These are phyloP conservation scores for Pseudogymnoascus sp. DNA, from an alignment of 2,329 filamentous ascomycete genomes.

Conservation along the genomic window DNA sequence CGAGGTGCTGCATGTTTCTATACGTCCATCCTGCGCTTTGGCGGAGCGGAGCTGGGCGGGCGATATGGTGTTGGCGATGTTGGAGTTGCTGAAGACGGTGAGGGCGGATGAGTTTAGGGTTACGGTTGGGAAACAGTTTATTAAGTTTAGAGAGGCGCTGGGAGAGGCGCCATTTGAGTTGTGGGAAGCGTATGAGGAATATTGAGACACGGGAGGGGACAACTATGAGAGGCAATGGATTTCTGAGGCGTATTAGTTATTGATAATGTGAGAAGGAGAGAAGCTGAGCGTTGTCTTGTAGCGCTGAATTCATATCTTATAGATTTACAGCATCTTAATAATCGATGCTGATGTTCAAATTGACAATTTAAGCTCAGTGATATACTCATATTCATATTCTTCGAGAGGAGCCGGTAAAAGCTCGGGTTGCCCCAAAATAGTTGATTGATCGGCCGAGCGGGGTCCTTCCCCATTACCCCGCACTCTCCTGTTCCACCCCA, in stretches of 20 bases:
- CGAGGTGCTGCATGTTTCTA: neutral
- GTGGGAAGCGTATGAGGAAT: neutral
- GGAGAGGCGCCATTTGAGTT: neutral
- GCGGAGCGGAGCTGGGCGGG: neutral
- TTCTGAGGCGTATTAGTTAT: neutral
- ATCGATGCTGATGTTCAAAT: neutral
- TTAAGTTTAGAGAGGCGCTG: neutral
- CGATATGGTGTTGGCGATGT: neutral
- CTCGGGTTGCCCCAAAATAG: neutral
- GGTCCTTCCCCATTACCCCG: constrained; percentile 1
- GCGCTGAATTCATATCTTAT: neutral
- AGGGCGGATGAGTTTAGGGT: neutral
- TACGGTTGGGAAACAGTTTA: neutral
- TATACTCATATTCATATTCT: neutral
- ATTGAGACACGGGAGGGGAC: neutral
- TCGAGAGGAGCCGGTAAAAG: neutral
- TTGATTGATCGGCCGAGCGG: neutral
- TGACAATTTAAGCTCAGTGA: neutral
- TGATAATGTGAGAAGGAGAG: neutral
- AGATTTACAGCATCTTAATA: neutral
- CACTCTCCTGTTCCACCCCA: neutral
- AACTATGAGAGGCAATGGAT: neutral
- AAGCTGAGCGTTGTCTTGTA: neutral
- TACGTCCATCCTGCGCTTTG: neutral
- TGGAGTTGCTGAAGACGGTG: neutral